phyloP scores from a whole-genome alignment of 345 rosid species.

The Dipteronia dyeriana region DNA sequence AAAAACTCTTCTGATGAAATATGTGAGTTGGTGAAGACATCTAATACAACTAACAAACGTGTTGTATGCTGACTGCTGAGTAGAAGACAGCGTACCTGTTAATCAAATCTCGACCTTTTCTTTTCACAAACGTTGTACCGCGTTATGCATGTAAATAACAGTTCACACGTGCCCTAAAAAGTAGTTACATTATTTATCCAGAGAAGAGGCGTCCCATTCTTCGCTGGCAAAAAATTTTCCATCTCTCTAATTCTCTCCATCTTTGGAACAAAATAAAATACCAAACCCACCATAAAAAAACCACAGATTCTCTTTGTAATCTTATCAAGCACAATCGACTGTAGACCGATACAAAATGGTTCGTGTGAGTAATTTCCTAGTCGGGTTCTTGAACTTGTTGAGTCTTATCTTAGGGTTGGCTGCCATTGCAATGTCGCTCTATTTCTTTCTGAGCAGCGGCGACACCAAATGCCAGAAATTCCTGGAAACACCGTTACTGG shows the following conservation, averaged over 20 bases:
- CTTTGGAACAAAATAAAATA: no score
- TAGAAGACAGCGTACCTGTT: background rate
- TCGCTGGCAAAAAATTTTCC: background rate
- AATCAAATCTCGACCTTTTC: background rate
- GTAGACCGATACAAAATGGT: slow-evolving; percentile 12
- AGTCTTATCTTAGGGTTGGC: slow-evolving; percentile 21
- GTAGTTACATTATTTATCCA: background rate
- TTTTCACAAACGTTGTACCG: background rate
- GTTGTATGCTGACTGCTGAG: background rate
- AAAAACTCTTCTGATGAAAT: no score
- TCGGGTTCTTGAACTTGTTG: slow-evolving; percentile 18
- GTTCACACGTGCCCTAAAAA: background rate
- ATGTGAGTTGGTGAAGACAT: no score
- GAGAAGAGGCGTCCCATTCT: background rate
- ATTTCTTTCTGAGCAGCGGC: background rate
- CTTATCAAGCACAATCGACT: background rate
- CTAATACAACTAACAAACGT: background rate
- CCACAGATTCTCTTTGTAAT: background rate
- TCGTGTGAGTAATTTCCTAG: slow-evolving; percentile 13
- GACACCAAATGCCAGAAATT: slow-evolving; percentile 30
- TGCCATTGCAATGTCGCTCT: slow-evolving; percentile 12
- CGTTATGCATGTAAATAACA: background rate
- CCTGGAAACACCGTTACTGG: slow-evolving; percentile 29
- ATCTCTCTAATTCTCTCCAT: no score
- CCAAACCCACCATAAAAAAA: background rate